phyloP scores from a whole-genome alignment of 768 basidiomycete species.

The Hericium alpestre region DNA sequence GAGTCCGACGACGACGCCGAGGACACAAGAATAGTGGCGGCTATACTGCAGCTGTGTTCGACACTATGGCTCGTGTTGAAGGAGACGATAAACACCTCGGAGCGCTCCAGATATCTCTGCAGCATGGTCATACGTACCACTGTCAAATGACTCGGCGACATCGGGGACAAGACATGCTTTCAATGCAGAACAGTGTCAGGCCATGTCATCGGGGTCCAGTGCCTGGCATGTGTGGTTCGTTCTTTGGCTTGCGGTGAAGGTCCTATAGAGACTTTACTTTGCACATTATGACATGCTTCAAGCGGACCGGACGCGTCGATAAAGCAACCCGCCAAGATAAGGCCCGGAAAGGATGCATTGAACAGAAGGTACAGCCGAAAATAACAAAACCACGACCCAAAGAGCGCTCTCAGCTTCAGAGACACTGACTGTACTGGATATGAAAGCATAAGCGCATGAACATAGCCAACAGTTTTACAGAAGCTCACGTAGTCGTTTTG shows the following conservation, averaged over 20 bases:
- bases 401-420: neutral
- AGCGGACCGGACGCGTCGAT: too few species aligned
- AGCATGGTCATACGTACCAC: neutral
- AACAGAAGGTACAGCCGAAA: too few species aligned
- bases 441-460: neutral
- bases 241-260: too few species aligned
- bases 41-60: neutral
- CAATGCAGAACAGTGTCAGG: too few species aligned
- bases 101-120: neutral
- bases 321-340: too few species aligned
- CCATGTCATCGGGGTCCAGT: too few species aligned
- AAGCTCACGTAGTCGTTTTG: neutral
- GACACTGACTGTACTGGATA: neutral
- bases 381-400: too few species aligned
- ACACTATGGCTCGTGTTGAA: neutral
- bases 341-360: too few species aligned
- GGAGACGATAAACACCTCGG: neutral
- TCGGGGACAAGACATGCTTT: too few species aligned
- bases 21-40: neutral
- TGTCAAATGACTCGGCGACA: neutral
- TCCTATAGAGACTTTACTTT: too few species aligned
- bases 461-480: neutral
- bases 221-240: too few species aligned
- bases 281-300: too few species aligned
- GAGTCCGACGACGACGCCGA: neutral